Percentiles rank a stretch among this genome's conserved stretches.
Conservation (phyloP, 176 grass and related monocot species). For the Cenchrus fungigraminus region DNA sequence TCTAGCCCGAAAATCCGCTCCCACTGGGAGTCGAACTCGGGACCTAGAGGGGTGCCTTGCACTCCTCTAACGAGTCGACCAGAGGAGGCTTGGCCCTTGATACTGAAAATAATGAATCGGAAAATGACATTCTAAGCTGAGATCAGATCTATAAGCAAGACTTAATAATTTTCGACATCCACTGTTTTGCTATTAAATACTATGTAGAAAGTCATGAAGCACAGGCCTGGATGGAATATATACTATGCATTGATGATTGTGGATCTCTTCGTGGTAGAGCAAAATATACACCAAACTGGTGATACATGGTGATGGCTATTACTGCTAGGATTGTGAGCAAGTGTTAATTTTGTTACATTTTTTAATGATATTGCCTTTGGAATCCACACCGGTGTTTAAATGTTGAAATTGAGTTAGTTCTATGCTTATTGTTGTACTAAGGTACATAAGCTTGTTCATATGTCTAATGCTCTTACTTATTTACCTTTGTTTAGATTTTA, state of each 20-base stretch:
- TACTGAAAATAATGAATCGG: neutral
- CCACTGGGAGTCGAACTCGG: too few species aligned
- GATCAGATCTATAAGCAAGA: conserved; percentile 24
- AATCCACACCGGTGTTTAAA: conserved; percentile 8
- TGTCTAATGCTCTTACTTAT: conserved; percentile 30
- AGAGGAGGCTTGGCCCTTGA: neutral
- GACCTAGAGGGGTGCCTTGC: too few species aligned
- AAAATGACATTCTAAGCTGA: neutral
- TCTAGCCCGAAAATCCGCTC: too few species aligned
- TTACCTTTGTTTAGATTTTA: conserved; percentile 71
- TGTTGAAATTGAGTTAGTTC: neutral
- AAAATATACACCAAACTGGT: neutral
- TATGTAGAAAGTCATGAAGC: neutral
- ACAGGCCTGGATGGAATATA: conserved; percentile 16
- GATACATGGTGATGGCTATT: neutral
- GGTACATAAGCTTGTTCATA: neutral
- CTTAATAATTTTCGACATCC: neutral
- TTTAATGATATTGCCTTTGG: neutral
- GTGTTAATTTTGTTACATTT: neutral
- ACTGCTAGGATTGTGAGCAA: neutral
- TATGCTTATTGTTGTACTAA: conserved; percentile 9
- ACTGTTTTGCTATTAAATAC: neutral
- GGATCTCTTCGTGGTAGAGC: neutral
- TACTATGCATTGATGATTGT: neutral
- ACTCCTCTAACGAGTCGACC: too few species aligned